Evolutionary conservation across 257 asterid species (phyloP).

Genomic region (Solanum clarkiae): DNA sequence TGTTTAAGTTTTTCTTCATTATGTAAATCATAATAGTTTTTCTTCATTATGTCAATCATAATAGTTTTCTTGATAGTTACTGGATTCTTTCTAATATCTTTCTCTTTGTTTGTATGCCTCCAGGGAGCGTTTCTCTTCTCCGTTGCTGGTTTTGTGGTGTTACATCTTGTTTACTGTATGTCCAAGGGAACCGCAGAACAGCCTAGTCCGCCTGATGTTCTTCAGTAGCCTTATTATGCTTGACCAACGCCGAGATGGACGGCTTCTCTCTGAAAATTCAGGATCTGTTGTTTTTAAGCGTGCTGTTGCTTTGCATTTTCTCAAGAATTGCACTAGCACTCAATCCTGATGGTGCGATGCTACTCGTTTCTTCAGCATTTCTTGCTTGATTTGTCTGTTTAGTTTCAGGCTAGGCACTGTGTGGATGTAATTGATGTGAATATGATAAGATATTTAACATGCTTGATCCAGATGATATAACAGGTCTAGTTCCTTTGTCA

Average conservation of each 20-base stretch:
- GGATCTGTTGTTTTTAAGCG: not conserved
- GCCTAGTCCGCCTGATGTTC: not conserved
- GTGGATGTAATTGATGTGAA: not conserved
- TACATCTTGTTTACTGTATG: not conserved
- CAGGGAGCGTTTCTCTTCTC: constrained; percentile 1
- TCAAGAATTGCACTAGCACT: not conserved
- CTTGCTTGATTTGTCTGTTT: not conserved
- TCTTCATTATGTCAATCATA: not conserved
- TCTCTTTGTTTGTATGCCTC: not conserved
- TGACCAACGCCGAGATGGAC: constrained; percentile 2
- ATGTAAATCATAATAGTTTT: too few species aligned
- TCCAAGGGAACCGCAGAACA: not conserved
- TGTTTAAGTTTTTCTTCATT: not conserved
- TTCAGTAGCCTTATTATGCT: constrained; percentile 3
- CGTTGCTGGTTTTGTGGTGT: not conserved
- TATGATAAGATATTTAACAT: not conserved
- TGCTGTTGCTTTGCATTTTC: not conserved
- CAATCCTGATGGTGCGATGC: constrained; percentile 3
- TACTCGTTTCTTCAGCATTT: not conserved
- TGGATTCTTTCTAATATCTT: not conserved
- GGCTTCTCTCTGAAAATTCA: not conserved
- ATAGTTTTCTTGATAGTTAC: not conserved
- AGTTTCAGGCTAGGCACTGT: not conserved
- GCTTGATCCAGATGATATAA: not conserved
- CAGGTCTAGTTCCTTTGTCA: not conserved